Evolutionary conservation across 768 basidiomycete genomes (phyloP).

Genomic region (Macrolepiota fuliginosa): DNA sequence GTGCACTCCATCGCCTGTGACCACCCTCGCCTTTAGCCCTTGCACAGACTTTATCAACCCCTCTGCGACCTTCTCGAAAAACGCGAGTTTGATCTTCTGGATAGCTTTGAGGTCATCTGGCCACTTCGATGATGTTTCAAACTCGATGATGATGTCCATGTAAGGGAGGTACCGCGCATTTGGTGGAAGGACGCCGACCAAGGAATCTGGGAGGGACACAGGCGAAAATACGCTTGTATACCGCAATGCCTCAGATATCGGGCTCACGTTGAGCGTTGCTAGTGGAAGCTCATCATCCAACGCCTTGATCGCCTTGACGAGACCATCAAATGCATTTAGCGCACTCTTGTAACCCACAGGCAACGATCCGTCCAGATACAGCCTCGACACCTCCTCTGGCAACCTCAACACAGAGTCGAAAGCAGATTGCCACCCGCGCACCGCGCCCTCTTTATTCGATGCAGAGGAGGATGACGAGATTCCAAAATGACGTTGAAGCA

Average conservation of each 20-base stretch:
- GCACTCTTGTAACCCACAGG: slow-evolving; percentile 69
- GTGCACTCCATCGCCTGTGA: slow-evolving; percentile 46
- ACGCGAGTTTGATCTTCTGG: slow-evolving; percentile 91
- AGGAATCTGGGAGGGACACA: slow-evolving; percentile 57
- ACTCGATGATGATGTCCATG: slow-evolving; percentile 79
- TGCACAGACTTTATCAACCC: slow-evolving; percentile 52
- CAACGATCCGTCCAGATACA: slow-evolving; percentile 36
- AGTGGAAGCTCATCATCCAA: slow-evolving; percentile 76
- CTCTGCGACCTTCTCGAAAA: slow-evolving; percentile 78
- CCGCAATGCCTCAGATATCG: slow-evolving; percentile 70
- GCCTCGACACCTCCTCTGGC: slow-evolving; percentile 50
- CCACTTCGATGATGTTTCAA: slow-evolving; percentile 92
- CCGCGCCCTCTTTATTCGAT: slow-evolving; percentile 29
- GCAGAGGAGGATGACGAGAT: slow-evolving; percentile 25
- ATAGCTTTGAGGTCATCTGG: slow-evolving; percentile 92
- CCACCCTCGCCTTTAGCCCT: slow-evolving; percentile 57
- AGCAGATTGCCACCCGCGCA: slow-evolving; percentile 54
- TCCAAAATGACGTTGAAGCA: slow-evolving; percentile 78
- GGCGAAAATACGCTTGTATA: slow-evolving; percentile 87
- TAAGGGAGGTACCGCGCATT: slow-evolving; percentile 66
- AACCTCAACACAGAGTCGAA: slow-evolving; percentile 61
- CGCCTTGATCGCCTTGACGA: slow-evolving; percentile 74
- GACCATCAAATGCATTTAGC: slow-evolving; percentile 71
- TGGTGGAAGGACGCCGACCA: slow-evolving; percentile 48
- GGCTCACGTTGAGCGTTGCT: slow-evolving; percentile 70